phyloP scores from a whole-genome alignment of 495 filamentous ascomycete genomes.

The Aspergillus mulundensis region DNA sequence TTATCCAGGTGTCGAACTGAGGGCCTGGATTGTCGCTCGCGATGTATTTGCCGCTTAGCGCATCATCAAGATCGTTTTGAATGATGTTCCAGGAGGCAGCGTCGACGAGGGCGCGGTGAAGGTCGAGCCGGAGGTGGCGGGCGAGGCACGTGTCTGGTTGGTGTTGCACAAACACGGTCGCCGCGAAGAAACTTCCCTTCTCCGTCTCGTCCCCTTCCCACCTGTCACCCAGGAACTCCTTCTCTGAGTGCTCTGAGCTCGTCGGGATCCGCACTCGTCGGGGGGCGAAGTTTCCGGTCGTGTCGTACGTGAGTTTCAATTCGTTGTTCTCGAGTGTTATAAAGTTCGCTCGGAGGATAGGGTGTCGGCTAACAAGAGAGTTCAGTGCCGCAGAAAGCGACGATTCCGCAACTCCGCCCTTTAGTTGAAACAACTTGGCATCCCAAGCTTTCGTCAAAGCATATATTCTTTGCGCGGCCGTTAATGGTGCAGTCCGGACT shows the following conservation, averaged over 20 bases:
- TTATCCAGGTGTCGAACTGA: not conserved
- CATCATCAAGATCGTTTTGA: not conserved
- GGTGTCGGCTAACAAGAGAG: not conserved
- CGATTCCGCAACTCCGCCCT: conserved; percentile 5
- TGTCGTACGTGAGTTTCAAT: not conserved
- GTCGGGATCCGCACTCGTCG: not conserved
- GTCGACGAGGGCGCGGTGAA: conserved; percentile 10
- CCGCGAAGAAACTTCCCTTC: not conserved
- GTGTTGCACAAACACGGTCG: conserved; percentile 1
- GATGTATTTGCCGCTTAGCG: not conserved
- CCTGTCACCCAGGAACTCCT: not conserved
- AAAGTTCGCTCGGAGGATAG: conserved; percentile 4
- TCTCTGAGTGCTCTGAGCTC: not conserved
- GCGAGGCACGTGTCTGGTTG: conserved; percentile 1
- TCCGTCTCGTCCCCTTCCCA: not conserved
- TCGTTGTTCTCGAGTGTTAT: not conserved
- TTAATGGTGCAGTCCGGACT: not conserved
- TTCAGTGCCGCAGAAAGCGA: conserved; percentile 3
- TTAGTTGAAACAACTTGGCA: not conserved
- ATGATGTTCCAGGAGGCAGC: conserved; percentile 6
- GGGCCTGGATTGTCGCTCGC: too few relatives aligned
- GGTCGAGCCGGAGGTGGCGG: conserved; percentile 2
- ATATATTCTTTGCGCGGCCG: not conserved
- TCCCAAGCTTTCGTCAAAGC: not conserved
- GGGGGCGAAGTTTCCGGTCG: not conserved